A percentile compares a stretch with the other conserved stretches of the same genome.
Conservation (phyloP, 768 basidiomycete species). For the Tubosaeta sp. region DNA sequence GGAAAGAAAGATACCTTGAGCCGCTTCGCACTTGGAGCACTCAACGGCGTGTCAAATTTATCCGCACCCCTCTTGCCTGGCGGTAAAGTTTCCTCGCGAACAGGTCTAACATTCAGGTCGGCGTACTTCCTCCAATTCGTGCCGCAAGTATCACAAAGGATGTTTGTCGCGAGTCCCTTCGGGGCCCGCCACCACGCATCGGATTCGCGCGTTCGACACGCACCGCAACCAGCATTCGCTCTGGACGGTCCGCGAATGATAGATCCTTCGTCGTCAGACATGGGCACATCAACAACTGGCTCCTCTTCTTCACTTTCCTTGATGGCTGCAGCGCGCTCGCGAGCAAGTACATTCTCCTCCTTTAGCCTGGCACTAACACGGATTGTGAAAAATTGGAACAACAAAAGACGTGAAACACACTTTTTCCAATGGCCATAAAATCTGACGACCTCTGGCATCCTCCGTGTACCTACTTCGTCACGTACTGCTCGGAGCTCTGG, state of each 20-base stretch:
- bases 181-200: constrained; percentile 90
- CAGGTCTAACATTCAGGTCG: constrained; percentile 71
- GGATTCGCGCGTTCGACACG: constrained; percentile 79
- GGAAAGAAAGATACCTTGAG: constrained; percentile 45
- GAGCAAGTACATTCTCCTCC: constrained; percentile 59
- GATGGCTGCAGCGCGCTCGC: constrained; percentile 32
- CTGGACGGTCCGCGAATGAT: constrained; percentile 55
- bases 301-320: constrained; percentile 24
- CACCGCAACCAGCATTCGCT: constrained; percentile 64
- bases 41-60: constrained; percentile 55
- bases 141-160: constrained; percentile 85
- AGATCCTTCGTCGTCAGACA: constrained; percentile 73
- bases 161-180: constrained; percentile 69
- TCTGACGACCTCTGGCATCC: constrained; percentile 74
- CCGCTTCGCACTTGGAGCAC: constrained; percentile 54
- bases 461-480: constrained; percentile 66
- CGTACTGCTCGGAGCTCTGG: constrained; percentile 77
- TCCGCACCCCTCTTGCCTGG: constrained; percentile 40
- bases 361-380: constrained; percentile 54
- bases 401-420: constrained; percentile 35
- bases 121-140: constrained; percentile 92
- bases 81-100: constrained; percentile 61
- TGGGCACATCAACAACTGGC: constrained; percentile 29
- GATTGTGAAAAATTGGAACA: constrained; percentile 8
- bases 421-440: constrained; percentile 88